Percentiles rank a stretch among this genome's conserved stretches.
phyloP scores from a whole-genome alignment of 2,329 filamentous ascomycete genomes.

The Diaporthe humulicola region DNA sequence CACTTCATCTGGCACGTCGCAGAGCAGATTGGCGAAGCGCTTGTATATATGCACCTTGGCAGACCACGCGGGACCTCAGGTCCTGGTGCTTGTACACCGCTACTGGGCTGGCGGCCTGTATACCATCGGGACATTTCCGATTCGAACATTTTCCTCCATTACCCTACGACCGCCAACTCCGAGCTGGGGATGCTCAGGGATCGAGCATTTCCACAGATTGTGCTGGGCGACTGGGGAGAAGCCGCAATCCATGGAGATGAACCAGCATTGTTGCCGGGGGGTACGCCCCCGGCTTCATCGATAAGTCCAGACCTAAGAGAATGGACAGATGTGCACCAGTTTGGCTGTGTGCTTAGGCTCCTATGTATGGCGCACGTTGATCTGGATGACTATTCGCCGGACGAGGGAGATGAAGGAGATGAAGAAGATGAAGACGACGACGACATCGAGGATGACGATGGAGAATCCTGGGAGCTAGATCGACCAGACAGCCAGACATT shows the following conservation, averaged over 20 bases:
- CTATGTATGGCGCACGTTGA: constrained; percentile 13
- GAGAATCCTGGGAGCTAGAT: constrained; percentile 9
- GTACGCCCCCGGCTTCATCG: background rate
- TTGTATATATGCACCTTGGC: constrained; percentile 6
- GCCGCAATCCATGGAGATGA: constrained; percentile 13
- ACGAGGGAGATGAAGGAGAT: background rate
- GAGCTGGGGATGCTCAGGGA: background rate
- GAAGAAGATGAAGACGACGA: background rate
- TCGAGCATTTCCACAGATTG: constrained; percentile 2
- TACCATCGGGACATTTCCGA: constrained; percentile 5
- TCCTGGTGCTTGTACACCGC: background rate
- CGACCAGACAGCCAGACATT: constrained; percentile 20
- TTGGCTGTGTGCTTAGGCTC: background rate
- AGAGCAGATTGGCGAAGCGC: constrained; percentile 7
- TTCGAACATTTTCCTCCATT: constrained; percentile 19
- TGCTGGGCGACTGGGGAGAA: constrained; percentile 14
- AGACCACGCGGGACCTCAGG: background rate
- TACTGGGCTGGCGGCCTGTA: background rate
- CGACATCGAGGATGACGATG: background rate
- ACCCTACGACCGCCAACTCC: background rate
- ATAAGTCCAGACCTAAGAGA: constrained; percentile 6
- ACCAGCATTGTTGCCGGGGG: background rate
- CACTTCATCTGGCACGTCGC: constrained; percentile 10
- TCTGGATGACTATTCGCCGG: background rate
- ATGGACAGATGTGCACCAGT: constrained; percentile 17